phyloP scores from a whole-genome alignment of 352 stramenopile genomes.

The Phytophthora rubi region DNA sequence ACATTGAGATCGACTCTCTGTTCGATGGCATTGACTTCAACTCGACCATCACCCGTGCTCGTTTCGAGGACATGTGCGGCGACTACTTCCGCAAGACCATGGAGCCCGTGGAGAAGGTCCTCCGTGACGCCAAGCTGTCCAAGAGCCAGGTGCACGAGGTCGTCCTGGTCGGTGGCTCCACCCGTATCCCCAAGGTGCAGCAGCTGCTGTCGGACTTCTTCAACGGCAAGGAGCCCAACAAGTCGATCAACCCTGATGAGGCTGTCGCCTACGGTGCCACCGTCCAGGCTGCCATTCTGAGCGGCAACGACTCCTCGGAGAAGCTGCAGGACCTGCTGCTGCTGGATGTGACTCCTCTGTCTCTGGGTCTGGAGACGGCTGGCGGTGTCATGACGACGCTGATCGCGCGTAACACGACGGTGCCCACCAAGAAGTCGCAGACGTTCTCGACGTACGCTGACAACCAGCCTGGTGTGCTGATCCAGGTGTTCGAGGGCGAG shows the following conservation, averaged over 20 bases:
- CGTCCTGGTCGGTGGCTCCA: conserved; percentile 82
- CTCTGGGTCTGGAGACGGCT: conserved; percentile 86
- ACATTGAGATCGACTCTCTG: conserved; percentile 95
- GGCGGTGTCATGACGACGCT: conserved; percentile 91
- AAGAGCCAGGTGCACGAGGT: conserved; percentile 88
- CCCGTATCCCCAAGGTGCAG: conserved; percentile 78
- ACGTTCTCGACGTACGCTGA: conserved; percentile 90
- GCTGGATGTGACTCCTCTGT: conserved; percentile 90
- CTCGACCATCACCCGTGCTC: conserved; percentile 90
- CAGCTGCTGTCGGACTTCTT: conserved; percentile 71
- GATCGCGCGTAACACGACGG: conserved; percentile 88
- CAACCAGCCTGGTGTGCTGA: conserved; percentile 88
- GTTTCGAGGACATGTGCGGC: conserved; percentile 92
- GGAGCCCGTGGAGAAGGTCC: conserved; percentile 88
- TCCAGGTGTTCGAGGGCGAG: conserved; percentile 94
- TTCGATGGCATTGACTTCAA: conserved; percentile 95
- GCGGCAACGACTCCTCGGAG: conserved; percentile 72
- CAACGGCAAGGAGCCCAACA: conserved; percentile 75
- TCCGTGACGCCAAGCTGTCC: conserved; percentile 89
- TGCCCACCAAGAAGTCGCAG: conserved; percentile 88
- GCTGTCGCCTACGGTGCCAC: conserved; percentile 84
- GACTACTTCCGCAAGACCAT: conserved; percentile 94
- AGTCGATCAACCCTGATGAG: conserved; percentile 86
- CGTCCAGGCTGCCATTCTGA: conserved; percentile 70
- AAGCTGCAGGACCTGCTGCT: conserved; percentile 89